These are phyloP conservation scores for Allantophomopsis cytisporea DNA, from an alignment of 2,329 filamentous ascomycete genomes.

Conservation along the genomic window DNA sequence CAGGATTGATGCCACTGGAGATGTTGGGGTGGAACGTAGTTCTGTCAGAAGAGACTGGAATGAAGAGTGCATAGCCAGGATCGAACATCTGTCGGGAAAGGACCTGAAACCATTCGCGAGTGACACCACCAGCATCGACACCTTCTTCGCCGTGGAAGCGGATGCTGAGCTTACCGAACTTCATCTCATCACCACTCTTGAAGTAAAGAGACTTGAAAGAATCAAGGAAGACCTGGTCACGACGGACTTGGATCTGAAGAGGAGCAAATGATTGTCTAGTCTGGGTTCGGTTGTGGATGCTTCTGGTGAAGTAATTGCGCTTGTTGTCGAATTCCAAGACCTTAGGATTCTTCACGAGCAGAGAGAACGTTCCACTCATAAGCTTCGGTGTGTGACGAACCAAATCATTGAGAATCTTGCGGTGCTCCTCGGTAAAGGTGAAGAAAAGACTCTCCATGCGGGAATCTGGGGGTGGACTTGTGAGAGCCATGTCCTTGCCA, in stretches of 20 bases:
- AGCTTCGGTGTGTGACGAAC: constrained; percentile 94
- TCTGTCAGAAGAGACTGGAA: constrained; percentile 88
- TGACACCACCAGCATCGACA: constrained; percentile 94
- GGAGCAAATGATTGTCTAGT: constrained; percentile 56
- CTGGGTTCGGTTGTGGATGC: constrained; percentile 67
- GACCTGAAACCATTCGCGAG: constrained; percentile 97
- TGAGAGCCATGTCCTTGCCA: constrained; percentile 55
- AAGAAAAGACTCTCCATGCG: constrained; percentile 89
- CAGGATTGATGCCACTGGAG: constrained; percentile 83
- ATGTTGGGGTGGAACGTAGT: constrained; percentile 99
- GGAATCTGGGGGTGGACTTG: constrained; percentile 66
- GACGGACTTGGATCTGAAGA: constrained; percentile 77
- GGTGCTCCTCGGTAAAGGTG: constrained; percentile 92
- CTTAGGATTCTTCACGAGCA: constrained; percentile 96
- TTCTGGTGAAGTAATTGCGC: constrained; percentile 95
- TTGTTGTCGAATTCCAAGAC: constrained; percentile 99
- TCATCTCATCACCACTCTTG: constrained; percentile 94
- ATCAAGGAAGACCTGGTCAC: constrained; percentile 93
- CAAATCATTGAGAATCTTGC: constrained; percentile 94
- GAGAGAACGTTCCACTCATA: constrained; percentile 95
- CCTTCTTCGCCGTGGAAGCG: constrained; percentile 96
- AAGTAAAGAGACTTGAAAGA: constrained; percentile 98
- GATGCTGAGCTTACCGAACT: constrained; percentile 96
- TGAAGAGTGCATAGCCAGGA: constrained; percentile 92
- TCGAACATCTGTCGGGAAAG: constrained; percentile 98